A percentile compares a stretch with the other conserved stretches of the same genome.
These are phyloP conservation scores for Mariannaea elegans DNA, from an alignment of 2,329 filamentous ascomycete species.

Conservation along the genomic window DNA sequence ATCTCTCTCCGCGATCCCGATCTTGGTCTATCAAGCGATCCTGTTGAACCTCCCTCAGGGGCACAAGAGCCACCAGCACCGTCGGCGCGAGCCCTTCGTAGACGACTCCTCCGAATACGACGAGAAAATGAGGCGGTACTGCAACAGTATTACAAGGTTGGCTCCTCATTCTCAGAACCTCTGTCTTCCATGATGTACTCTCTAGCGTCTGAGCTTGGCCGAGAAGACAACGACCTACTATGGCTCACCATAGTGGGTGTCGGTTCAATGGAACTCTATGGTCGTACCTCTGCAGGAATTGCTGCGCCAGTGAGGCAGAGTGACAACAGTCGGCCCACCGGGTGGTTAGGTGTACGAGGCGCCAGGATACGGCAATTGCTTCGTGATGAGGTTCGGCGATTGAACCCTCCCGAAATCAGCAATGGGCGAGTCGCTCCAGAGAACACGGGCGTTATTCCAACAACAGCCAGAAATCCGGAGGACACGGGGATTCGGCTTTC, in stretches of 20 bases:
- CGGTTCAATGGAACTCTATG: slow-evolving; percentile 91
- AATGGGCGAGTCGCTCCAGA: slow-evolving; percentile 72
- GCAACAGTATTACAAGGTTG: slow-evolving; percentile 84
- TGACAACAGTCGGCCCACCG: slow-evolving; percentile 66
- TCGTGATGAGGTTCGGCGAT: slow-evolving; percentile 89
- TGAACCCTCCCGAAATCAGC: slow-evolving; percentile 80
- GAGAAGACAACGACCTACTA: slow-evolving; percentile 94
- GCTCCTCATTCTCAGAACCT: slow-evolving; percentile 92
- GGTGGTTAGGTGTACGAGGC: slow-evolving; percentile 84
- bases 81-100: slow-evolving; percentile 76
- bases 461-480: slow-evolving; percentile 85
- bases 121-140: slow-evolving; percentile 80
- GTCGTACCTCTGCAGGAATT: slow-evolving; percentile 82
- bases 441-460: slow-evolving; percentile 84
- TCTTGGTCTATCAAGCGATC: slow-evolving; percentile 57
- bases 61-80: slow-evolving; percentile 68
- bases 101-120: slow-evolving; percentile 77
- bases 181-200: slow-evolving; percentile 96
- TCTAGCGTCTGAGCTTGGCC: slow-evolving; percentile 90
- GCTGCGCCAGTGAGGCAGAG: slow-evolving; percentile 66
- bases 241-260: slow-evolving; percentile 97
- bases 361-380: slow-evolving; percentile 86
- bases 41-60: slow-evolving; percentile 63
- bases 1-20: slow-evolving; percentile 62
- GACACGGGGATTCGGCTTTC: slow-evolving; percentile 93